These are phyloP conservation scores for Trichosporon sp. DNA, from an alignment of 1,284 basidiomycete genomes.

Conservation along the genomic window DNA sequence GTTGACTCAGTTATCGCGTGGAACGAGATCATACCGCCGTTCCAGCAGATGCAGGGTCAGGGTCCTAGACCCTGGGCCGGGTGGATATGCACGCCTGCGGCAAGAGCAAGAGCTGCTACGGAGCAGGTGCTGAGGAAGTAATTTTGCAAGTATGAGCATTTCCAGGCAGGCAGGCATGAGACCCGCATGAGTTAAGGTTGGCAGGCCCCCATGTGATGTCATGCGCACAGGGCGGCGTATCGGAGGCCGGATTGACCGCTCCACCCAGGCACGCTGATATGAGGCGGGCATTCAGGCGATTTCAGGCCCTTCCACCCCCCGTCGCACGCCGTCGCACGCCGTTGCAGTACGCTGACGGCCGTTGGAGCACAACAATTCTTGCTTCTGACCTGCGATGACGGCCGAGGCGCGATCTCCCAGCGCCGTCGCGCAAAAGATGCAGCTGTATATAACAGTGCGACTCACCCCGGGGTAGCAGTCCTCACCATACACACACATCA, in stretches of 20 bases:
- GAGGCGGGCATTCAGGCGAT: not conserved
- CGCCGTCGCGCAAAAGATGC: not conserved
- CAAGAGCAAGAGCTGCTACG: too few relatives aligned
- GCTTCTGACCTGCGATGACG: not conserved
- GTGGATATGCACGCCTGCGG: not conserved
- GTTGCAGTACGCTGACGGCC: constrained; percentile 2
- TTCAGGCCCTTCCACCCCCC: not conserved
- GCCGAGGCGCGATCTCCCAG: not conserved
- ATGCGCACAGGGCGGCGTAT: not conserved
- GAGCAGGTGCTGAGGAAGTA: not conserved
- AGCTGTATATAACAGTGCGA: not conserved
- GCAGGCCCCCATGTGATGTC: not conserved
- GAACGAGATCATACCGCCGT: not conserved
- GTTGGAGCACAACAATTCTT: not conserved
- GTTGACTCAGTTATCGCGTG: not conserved
- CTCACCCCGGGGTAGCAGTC: not conserved
- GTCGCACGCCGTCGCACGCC: not conserved
- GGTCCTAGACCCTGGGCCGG: not conserved
- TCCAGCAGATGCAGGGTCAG: not conserved
- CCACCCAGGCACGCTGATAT: constrained; percentile 2
- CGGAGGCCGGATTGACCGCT: constrained; percentile 2
- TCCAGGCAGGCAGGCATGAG: not conserved
- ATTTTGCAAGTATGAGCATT: not conserved
- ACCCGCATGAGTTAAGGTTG: not conserved
- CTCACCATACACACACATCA: not conserved